Evolutionary conservation across 345 rosid species (phyloP).

Genomic region (Brassica cretica): DNA sequence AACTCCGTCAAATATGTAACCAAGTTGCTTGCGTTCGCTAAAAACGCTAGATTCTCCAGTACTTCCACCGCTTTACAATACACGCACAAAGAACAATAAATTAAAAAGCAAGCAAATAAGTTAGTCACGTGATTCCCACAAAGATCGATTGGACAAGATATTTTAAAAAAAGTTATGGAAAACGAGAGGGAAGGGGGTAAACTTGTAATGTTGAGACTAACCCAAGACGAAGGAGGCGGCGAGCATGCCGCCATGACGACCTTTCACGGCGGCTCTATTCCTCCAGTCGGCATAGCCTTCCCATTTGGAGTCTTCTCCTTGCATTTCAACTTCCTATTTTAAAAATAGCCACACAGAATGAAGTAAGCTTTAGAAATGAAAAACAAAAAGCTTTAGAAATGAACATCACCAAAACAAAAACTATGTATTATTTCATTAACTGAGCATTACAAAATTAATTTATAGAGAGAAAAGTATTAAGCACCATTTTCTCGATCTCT

Average conservation of each 20-base stretch:
- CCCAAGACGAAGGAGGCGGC: conserved; percentile 73
- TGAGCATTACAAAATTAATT: neutral
- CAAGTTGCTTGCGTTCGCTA: conserved; percentile 78
- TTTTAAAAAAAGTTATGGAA: neutral
- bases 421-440: neutral
- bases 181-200: neutral
- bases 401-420: neutral
- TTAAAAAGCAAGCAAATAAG: neutral
- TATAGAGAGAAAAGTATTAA: neutral
- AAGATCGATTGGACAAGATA: neutral
- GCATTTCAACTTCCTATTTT: conserved; percentile 46
- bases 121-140: conserved; percentile 11
- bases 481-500: conserved; percentile 48
- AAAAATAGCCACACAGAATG: neutral
- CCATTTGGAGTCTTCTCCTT: conserved; percentile 43
- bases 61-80: conserved; percentile 61
- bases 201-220: conserved; percentile 27
- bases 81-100: neutral
- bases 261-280: conserved; percentile 54
- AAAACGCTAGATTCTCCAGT: conserved; percentile 75
- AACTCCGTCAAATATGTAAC: conserved; percentile 52
- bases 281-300: conserved; percentile 77
- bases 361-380: neutral
- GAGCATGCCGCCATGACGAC: conserved; percentile 71
- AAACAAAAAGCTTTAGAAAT: neutral